A percentile compares a stretch with the other conserved stretches of the same genome.
phyloP scores from a whole-genome alignment of 2,329 filamentous ascomycete species.

The Dactylellina cionopaga region DNA sequence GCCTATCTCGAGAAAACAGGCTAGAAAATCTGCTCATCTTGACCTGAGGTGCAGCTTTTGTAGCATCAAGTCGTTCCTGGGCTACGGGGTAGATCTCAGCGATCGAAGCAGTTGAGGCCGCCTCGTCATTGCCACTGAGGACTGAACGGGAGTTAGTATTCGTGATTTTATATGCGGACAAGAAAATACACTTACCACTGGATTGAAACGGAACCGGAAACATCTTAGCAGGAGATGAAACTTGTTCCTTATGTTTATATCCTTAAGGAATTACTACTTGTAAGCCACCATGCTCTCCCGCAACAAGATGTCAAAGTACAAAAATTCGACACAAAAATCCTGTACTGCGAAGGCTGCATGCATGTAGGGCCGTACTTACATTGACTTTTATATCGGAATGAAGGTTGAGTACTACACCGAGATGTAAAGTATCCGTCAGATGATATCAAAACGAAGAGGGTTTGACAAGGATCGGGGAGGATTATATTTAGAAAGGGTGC shows the following conservation, averaged over 20 bases:
- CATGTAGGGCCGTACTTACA: background rate
- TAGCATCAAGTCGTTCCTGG: background rate
- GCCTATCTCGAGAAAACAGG: conserved; percentile 23
- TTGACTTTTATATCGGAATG: background rate
- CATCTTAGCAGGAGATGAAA: conserved; percentile 2
- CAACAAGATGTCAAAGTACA: too few relatives aligned
- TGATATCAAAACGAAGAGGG: background rate
- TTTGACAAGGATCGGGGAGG: background rate
- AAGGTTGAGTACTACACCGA: background rate
- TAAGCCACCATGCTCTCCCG: too few relatives aligned
- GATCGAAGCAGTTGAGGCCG: background rate
- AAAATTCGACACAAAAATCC: too few relatives aligned
- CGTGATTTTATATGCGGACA: background rate
- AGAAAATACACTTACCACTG: conserved; percentile 2
- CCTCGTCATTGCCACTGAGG: conserved; percentile 1
- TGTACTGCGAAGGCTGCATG: too few relatives aligned
- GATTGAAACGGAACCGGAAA: conserved; percentile 15
- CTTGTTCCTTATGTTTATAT: conserved; percentile 12
- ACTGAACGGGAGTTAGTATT: conserved; percentile 1
- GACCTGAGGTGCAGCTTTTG: background rate
- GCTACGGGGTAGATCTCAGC: background rate
- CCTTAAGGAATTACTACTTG: background rate
- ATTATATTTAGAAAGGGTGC: background rate
- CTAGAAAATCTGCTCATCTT: conserved; percentile 38
- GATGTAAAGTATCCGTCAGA: conserved; percentile 1